Evolutionary conservation across 1,284 basidiomycete genomes (phyloP).

Genomic region (Ustilago xerochloae): DNA sequence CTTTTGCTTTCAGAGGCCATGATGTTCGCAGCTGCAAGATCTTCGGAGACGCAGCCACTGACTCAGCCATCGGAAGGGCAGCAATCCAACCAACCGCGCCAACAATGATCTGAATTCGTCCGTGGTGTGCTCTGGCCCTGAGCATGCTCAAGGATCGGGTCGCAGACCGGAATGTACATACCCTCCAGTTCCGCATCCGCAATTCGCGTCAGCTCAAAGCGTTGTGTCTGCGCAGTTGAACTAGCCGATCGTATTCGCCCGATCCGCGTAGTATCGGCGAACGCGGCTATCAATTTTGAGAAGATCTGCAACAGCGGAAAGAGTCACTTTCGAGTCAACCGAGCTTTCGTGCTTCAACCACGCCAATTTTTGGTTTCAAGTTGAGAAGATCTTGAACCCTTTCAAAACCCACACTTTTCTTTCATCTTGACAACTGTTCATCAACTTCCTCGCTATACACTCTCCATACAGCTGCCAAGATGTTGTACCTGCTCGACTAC

Average conservation of each 20-base stretch:
- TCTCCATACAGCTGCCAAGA: slow-evolving; percentile 7
- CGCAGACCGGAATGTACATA: slow-evolving; percentile 6
- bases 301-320: not conserved
- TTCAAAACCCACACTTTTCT: not conserved
- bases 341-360: not conserved
- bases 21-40: no score
- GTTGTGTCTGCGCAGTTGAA: not conserved
- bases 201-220: not conserved
- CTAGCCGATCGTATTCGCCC: slow-evolving; percentile 7
- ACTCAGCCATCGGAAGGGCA: not conserved
- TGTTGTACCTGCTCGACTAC: slow-evolving; percentile 68
- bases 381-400: not conserved
- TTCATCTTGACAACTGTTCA: not conserved
- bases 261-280: not conserved
- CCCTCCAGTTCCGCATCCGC: not conserved
- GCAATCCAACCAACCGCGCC: no score
- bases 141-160: slow-evolving; percentile 1
- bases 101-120: no score
- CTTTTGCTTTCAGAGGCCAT: not conserved
- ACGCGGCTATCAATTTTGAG: slow-evolving; percentile 26
- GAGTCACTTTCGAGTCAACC: slow-evolving; percentile 31
- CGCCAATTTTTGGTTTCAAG: not conserved
- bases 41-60: no score
- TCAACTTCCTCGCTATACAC: not conserved
- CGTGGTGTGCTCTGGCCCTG: no score